A percentile compares a stretch with the other conserved stretches of the same genome.
These are phyloP conservation scores for Hymenoscyphus occultus DNA, from an alignment of 2,329 filamentous ascomycete genomes.

Conservation along the genomic window DNA sequence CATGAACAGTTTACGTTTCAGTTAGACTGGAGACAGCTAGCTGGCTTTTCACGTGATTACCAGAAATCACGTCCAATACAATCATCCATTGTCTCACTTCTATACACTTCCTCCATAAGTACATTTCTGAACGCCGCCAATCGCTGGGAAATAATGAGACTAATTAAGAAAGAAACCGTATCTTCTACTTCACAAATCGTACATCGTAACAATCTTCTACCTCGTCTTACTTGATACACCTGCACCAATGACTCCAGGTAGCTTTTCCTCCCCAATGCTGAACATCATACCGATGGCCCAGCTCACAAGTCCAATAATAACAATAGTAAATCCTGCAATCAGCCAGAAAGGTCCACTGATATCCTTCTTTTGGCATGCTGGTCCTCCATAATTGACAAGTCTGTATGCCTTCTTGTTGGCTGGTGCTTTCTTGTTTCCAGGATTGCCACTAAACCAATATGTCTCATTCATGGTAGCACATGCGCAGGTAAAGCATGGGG, in stretches of 20 bases:
- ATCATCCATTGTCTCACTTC: conserved; percentile 16
- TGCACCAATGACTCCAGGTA: conserved; percentile 94
- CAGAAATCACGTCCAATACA: neutral
- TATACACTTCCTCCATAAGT: conserved; percentile 26
- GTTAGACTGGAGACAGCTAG: no score
- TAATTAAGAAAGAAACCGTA: conserved; percentile 5
- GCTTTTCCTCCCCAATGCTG: conserved; percentile 78
- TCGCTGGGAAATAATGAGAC: conserved; percentile 15
- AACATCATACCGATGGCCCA: conserved; percentile 77
- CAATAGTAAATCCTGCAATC: conserved; percentile 70
- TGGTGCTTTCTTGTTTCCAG: conserved; percentile 38
- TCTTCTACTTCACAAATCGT: conserved; percentile 23
- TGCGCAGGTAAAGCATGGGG: conserved; percentile 72
- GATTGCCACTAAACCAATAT: conserved; percentile 20
- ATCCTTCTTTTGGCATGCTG: conserved; percentile 87
- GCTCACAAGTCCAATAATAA: conserved; percentile 64
- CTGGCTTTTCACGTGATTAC: neutral
- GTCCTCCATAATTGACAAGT: conserved; percentile 75
- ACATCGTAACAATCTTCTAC: conserved; percentile 26
- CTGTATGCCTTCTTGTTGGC: conserved; percentile 47
- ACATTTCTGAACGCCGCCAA: conserved; percentile 30
- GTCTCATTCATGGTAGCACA: conserved; percentile 59
- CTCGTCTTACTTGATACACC: conserved; percentile 71
- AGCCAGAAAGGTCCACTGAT: conserved; percentile 87
- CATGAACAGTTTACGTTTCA: no score